Evolutionary conservation across 441 rosid species (phyloP), one percentile per base, ranked within the genome.

Genomic region (Bruguiera hainesii): DNA sequence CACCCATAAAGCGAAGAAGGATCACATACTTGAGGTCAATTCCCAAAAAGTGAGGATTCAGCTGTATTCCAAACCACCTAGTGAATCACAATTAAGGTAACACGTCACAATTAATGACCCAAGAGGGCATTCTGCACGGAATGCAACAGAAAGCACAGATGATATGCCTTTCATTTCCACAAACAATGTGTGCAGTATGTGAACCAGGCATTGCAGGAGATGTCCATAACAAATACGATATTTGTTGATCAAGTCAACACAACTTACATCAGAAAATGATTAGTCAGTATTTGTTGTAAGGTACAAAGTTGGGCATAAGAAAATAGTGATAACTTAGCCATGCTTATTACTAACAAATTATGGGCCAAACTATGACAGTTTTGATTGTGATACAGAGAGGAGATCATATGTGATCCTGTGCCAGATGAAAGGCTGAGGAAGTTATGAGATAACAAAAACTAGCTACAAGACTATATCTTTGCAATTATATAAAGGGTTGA

Each of bases 41-140:
- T 68, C 84, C 84, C 81, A 89, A 50, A 79, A 89, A 89, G 68
- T 80, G 87, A 75, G 97, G 97, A 83, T 93, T 93, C 50, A 91
- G 87, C 76, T 93, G 96, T 78, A 85, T 70, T 48, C 96, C 97
- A 70, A 89, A 93, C 98, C 97, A 93, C 96, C 97, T 82, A 79
- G 62, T 57, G 68, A 69, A 77, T 73, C 35, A 76, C 28, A 70
- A 46, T 64, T 69, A 68, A 58, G 28, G 56, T 46, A 56, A 50
- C 46, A 60, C 18, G 61, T 67, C 59, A 51, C 15, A 13, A 28
- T 67, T 57, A 71, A 29, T 42, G 26, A 65, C 5, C 23, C 33
- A 64, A 39, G 68, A 53, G 42, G 68, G 58, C 20, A 48, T 55
- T 33, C 19, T 35, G 31, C 20, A 55, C 53, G 55, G 62, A 30